Evolutionary conservation across 1,139 yeast genomes (phyloP).

Genomic region (Pichia terricola): DNA sequence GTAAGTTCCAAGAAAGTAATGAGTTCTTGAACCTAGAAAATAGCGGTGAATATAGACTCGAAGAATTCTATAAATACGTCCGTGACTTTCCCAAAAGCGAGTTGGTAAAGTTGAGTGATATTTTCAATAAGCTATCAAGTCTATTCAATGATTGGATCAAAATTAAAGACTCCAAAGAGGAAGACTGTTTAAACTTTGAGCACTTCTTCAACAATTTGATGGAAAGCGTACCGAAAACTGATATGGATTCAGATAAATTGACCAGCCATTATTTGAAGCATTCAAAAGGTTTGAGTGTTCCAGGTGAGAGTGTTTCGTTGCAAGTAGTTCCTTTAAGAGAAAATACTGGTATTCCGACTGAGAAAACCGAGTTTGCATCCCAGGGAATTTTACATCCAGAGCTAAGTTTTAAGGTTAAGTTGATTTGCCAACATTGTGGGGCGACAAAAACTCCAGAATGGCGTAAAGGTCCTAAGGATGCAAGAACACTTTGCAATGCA

Average conservation of each 20-base stretch:
- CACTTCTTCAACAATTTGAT: background rate
- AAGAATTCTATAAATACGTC: slow-evolving; percentile 11
- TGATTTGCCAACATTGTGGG: slow-evolving; percentile 48
- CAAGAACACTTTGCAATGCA: slow-evolving; percentile 67
- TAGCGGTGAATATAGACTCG: slow-evolving; percentile 5
- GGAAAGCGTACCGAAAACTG: background rate
- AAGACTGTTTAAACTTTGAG: background rate
- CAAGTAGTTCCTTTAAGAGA: slow-evolving; percentile 23
- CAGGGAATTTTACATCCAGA: slow-evolving; percentile 26
- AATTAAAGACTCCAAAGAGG: slow-evolving; percentile 2
- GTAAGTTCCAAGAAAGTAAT: background rate
- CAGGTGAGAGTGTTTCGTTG: slow-evolving; percentile 22
- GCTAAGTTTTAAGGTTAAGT: slow-evolving; percentile 21
- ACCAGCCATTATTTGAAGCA: background rate
- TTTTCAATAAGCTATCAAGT: slow-evolving; percentile 1
- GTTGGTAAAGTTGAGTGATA: slow-evolving; percentile 3
- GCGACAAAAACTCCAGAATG: slow-evolving; percentile 75
- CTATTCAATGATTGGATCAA: slow-evolving; percentile 8
- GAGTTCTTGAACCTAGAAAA: background rate
- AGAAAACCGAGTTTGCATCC: slow-evolving; percentile 13
- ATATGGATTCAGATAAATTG: background rate
- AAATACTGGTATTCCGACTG: slow-evolving; percentile 3
- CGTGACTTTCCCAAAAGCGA: slow-evolving; percentile 8
- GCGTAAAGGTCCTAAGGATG: slow-evolving; percentile 76
- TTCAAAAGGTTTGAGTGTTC: slow-evolving; percentile 3